Conservation (phyloP, 2,329 filamentous ascomycete genomes). For the Lachnellula suecica region DNA sequence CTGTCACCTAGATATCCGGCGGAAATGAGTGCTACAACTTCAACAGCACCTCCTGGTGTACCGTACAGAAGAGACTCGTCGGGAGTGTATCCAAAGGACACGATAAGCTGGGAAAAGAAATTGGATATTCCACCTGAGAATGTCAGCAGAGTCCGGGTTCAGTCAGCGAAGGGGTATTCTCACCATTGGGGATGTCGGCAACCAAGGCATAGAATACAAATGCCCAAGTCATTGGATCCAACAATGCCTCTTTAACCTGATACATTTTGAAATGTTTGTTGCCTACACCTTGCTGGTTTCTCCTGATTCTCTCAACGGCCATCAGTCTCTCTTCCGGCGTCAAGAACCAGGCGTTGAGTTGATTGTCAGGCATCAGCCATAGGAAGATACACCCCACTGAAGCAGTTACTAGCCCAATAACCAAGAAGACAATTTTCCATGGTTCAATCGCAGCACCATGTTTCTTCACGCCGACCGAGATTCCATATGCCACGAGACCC, state of each 20-base stretch:
- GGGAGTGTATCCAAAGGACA: conserved; percentile 40
- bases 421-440: conserved; percentile 60
- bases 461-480: conserved; percentile 50
- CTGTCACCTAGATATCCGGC: conserved; percentile 29
- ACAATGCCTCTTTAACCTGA: conserved; percentile 49
- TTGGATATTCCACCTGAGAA: conserved; percentile 51
- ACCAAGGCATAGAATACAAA: conserved; percentile 45
- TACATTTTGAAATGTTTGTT: conserved; percentile 51
- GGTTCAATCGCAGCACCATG: conserved; percentile 49
- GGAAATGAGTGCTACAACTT: conserved; percentile 27
- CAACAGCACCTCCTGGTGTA: conserved; percentile 29
- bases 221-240: conserved; percentile 33
- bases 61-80: conserved; percentile 31
- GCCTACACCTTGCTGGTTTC: conserved; percentile 58
- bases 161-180: background rate
- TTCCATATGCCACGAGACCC: conserved; percentile 62
- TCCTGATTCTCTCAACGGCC: conserved; percentile 44
- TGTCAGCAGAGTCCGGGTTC: background rate
- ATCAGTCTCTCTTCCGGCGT: conserved; percentile 44
- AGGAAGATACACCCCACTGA: conserved; percentile 41
- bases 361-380: conserved; percentile 43
- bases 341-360: conserved; percentile 43
- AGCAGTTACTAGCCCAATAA: conserved; percentile 46
- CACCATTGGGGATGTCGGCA: conserved; percentile 31
- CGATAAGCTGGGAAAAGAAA: conserved; percentile 58